phyloP scores from a whole-genome alignment of 1,284 basidiomycete genomes.

The Cryptococcus jaspeensis region DNA sequence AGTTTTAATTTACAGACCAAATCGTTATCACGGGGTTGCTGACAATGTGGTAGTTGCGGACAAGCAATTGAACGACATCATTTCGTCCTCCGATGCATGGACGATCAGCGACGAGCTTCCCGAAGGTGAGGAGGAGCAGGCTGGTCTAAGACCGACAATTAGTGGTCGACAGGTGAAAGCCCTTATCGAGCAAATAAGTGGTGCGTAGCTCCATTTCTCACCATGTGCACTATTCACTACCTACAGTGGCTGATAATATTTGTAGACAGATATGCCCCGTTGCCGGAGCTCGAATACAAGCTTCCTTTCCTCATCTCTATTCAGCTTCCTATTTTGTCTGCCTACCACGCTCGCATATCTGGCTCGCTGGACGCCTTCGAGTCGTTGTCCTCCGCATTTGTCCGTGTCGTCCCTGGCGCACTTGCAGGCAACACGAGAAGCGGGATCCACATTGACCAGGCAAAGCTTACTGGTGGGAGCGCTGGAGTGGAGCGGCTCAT shows the following conservation, averaged over 20 bases:
- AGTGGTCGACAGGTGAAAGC: conserved; percentile 77
- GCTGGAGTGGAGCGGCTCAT: conserved; percentile 76
- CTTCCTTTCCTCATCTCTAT: conserved; percentile 78
- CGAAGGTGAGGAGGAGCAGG: conserved; percentile 55
- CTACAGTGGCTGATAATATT: neutral
- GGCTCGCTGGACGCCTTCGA: conserved; percentile 91
- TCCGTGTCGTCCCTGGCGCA: conserved; percentile 87
- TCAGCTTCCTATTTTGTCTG: conserved; percentile 78
- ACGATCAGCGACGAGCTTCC: conserved; percentile 68
- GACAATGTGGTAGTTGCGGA: conserved; percentile 30
- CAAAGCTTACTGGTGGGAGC: conserved; percentile 66
- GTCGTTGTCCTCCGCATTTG: conserved; percentile 77
- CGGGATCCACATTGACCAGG: conserved; percentile 56
- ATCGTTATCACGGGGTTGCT: conserved; percentile 18
- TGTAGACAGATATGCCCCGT: conserved; percentile 80
- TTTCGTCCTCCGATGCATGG: conserved; percentile 82
- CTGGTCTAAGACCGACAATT: conserved; percentile 60
- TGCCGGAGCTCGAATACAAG: conserved; percentile 74
- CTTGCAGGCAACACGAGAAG: conserved; percentile 57
- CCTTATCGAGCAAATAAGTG: conserved; percentile 84
- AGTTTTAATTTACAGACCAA: conserved; percentile 34
- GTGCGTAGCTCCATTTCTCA: conserved; percentile 56
- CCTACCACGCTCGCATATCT: conserved; percentile 73
- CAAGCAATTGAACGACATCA: conserved; percentile 71
- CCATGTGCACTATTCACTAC: neutral